Conservation (phyloP, 805 yeast species). For the Tetrapisispora namnaoensis region DNA sequence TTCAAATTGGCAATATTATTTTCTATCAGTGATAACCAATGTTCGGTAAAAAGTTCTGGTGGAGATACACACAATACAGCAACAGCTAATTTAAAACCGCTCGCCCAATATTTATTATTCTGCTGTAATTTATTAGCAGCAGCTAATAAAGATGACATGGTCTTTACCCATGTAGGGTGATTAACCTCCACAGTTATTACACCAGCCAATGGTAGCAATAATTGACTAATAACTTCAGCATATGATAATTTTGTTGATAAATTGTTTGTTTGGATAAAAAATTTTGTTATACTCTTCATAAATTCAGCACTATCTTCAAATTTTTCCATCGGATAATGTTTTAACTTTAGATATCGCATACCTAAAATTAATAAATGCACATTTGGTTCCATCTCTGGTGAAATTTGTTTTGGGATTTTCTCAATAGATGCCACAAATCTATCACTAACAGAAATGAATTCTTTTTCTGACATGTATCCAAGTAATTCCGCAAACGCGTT, state of each 20-base stretch:
- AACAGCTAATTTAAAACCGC: constrained; percentile 56
- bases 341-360: constrained; percentile 73
- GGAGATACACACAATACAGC: constrained; percentile 77
- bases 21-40: constrained; percentile 69
- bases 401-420: constrained; percentile 50
- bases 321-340: constrained; percentile 76
- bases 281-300: constrained; percentile 74
- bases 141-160: constrained; percentile 52
- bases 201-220: constrained; percentile 76
- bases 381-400: constrained; percentile 47
- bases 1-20: constrained; percentile 49
- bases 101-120: constrained; percentile 50
- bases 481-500: constrained; percentile 76
- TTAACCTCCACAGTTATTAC: constrained; percentile 87
- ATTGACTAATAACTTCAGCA: constrained; percentile 69
- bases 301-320: constrained; percentile 94
- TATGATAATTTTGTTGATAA: constrained; percentile 64
- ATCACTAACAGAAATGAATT: constrained; percentile 84
- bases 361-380: constrained; percentile 76
- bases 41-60: constrained; percentile 54
- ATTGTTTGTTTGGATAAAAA: constrained; percentile 57
- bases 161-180: constrained; percentile 90
- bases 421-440: constrained; percentile 89
- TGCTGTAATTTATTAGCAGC: constrained; percentile 38
- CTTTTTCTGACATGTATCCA: constrained; percentile 81